Conservation (phyloP, 306 rosid genomes). For the Lathyrus oleraceus region DNA sequence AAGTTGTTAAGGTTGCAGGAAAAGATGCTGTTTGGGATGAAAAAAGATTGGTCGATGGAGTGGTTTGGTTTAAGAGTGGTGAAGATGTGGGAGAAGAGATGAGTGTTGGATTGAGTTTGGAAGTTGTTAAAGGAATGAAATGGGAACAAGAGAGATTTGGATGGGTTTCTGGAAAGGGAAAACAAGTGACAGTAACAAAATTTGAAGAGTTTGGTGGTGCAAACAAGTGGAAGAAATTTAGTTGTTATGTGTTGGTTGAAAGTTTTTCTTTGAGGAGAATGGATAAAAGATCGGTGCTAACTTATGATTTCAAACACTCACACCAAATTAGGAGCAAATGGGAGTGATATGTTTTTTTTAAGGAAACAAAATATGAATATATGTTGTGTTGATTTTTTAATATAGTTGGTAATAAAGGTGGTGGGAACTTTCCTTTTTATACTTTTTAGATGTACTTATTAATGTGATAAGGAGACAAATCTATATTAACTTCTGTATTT, state of each 20-base stretch:
- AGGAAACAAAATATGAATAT: too few species aligned
- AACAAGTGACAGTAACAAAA: not conserved
- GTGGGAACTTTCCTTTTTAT: too few species aligned
- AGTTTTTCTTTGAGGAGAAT: not conserved
- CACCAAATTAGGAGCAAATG: constrained; percentile 16
- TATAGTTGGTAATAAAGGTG: too few species aligned
- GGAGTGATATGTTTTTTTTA: not conserved
- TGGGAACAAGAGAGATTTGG: constrained; percentile 36
- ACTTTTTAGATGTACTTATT: too few species aligned
- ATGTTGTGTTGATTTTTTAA: too few species aligned
- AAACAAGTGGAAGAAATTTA: not conserved
- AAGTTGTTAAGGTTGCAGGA: constrained; percentile 32
- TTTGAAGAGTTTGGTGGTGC: not conserved
- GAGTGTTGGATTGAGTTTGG: constrained; percentile 41
- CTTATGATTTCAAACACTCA: not conserved
- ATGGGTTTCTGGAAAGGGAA: not conserved
- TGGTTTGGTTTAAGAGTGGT: constrained; percentile 47
- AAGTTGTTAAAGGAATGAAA: constrained; percentile 19
- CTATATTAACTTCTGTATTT: too few species aligned
- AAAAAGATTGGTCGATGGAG: not conserved
- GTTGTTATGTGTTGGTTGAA: constrained; percentile 14
- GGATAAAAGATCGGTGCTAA: not conserved
- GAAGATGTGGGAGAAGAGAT: constrained; percentile 8
- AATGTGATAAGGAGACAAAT: too few species aligned
- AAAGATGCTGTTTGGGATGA: constrained; percentile 29